phyloP scores from a whole-genome alignment of 2,329 filamentous ascomycete species.

The Curvularia sp. region DNA sequence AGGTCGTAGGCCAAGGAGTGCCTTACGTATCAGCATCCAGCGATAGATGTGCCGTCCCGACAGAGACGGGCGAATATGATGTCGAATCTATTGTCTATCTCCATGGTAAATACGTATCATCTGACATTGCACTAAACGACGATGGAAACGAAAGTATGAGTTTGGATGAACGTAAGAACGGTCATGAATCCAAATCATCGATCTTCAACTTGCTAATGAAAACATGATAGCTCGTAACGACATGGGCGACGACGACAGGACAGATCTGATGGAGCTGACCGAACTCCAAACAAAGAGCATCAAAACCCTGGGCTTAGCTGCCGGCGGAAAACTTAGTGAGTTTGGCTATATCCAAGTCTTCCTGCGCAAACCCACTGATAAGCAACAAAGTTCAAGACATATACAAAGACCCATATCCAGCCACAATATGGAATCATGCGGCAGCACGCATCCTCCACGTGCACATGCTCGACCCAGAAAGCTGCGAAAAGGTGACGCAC shows the following conservation, averaged over 20 bases:
- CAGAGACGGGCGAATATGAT: too few species aligned
- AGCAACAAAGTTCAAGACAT: conserved; percentile 1
- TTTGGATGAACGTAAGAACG: too few species aligned
- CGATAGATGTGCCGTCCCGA: too few species aligned
- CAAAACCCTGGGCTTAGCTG: conserved; percentile 5
- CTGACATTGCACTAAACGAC: too few species aligned
- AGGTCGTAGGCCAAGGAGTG: too few species aligned
- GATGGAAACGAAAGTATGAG: too few species aligned
- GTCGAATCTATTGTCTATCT: too few species aligned
- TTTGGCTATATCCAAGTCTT: background rate
- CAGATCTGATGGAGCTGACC: background rate
- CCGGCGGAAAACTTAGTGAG: conserved; percentile 1
- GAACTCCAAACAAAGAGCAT: background rate
- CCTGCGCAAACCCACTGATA: background rate
- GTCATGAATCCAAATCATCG: too few species aligned
- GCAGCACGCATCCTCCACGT: conserved; percentile 5
- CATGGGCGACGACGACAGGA: background rate
- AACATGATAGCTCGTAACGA: background rate
- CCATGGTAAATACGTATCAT: too few species aligned
- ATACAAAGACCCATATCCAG: background rate
- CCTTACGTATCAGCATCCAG: too few species aligned
- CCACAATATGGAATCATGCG: background rate
- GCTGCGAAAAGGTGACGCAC: background rate
- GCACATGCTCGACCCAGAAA: background rate
- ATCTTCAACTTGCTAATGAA: background rate